Conservation (phyloP, 768 basidiomycete species). For the Naganishia vishniacii region DNA sequence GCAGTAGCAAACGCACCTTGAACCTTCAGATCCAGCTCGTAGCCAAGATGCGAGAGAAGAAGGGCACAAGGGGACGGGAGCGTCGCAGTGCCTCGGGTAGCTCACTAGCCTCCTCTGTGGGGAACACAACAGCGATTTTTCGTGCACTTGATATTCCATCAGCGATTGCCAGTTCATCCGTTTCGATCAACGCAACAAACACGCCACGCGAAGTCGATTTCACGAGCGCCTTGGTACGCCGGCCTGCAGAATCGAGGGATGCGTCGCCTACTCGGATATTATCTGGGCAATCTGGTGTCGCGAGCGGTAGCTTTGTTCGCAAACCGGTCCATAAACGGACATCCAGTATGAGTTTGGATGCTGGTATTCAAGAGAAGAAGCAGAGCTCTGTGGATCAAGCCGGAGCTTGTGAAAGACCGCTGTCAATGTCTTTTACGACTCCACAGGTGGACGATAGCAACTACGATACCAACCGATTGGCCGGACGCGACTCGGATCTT, state of each 20-base stretch:
- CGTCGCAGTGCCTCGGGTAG: constrained; percentile 15
- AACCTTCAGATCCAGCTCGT: constrained; percentile 90
- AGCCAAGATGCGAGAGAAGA: constrained; percentile 23
- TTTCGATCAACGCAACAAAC: not conserved
- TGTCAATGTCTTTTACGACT: not conserved
- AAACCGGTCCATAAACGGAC: constrained; percentile 1
- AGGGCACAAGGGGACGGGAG: not conserved
- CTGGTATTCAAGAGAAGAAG: constrained; percentile 3
- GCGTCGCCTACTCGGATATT: not conserved
- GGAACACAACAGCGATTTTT: not conserved
- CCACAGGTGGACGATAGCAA: not conserved
- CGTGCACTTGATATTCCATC: not conserved
- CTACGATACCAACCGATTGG: too few relatives aligned
- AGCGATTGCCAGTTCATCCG: not conserved
- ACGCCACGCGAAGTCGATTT: constrained; percentile 16
- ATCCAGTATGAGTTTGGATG: constrained; percentile 5
- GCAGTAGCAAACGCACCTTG: constrained; percentile 75
- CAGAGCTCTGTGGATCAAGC: not conserved
- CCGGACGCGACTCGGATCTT: not conserved
- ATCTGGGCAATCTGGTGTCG: not conserved
- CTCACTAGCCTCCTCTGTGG: not conserved
- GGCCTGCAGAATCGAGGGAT: not conserved
- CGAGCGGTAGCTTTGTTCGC: too few relatives aligned
- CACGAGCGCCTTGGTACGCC: not conserved
- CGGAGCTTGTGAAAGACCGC: not conserved